These are phyloP conservation scores for Talaromyces wortmannii DNA, from an alignment of 495 filamentous ascomycete species.

Conservation along the genomic window DNA sequence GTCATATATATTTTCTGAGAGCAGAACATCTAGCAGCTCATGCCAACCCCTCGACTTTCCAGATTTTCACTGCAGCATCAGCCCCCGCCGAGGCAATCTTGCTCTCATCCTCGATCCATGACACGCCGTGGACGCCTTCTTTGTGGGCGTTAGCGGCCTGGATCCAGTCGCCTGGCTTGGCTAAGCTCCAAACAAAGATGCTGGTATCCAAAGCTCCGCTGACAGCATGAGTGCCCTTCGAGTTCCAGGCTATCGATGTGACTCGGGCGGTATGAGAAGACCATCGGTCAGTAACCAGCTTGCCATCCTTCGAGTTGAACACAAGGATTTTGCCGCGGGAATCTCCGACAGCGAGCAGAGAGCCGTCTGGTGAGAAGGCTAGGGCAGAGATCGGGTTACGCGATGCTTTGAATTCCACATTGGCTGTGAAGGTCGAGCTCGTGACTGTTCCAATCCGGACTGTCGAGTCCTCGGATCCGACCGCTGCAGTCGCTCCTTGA, in stretches of 20 bases:
- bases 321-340: conserved; percentile 79
- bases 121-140: conserved; percentile 86
- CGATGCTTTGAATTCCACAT: conserved; percentile 32
- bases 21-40: conserved; percentile 10
- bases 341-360: conserved; percentile 72
- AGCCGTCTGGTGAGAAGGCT: conserved; percentile 69
- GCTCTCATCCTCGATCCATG: conserved; percentile 65
- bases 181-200: conserved; percentile 85
- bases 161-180: conserved; percentile 71
- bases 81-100: conserved; percentile 74
- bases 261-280: conserved; percentile 86
- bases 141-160: conserved; percentile 84
- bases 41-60: conserved; percentile 64
- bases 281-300: conserved; percentile 62
- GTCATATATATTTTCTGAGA: too few species aligned
- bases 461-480: conserved; percentile 65
- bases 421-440: conserved; percentile 37
- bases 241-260: conserved; percentile 77
- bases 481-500: conserved; percentile 56
- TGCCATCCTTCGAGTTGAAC: conserved; percentile 48
- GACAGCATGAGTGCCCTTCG: conserved; percentile 64
- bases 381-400: conserved; percentile 45
- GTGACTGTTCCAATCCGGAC: conserved; percentile 64
- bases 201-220: conserved; percentile 87
- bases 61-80: conserved; percentile 87